Evolutionary conservation across 345 rosid genomes (phyloP).

Genomic region (Lepidium sativum): DNA sequence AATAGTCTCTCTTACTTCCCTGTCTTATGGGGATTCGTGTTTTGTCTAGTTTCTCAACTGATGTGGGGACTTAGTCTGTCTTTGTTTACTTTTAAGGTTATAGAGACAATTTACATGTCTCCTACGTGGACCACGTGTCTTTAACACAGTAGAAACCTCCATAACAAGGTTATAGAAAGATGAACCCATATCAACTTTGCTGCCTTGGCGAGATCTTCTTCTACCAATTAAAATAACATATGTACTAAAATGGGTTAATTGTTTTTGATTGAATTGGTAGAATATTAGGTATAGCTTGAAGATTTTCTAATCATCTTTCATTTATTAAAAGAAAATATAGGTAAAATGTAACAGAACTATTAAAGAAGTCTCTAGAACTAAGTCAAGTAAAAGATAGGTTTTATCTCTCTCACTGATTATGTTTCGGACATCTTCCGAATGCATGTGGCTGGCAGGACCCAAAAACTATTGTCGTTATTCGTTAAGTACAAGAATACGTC

Average conservation of each 20-base stretch:
- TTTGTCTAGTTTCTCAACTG: constrained; percentile 1
- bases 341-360: no score
- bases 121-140: background rate
- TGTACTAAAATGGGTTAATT: background rate
- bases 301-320: no score
- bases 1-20: background rate
- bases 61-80: background rate
- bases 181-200: background rate
- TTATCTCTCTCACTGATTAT: background rate
- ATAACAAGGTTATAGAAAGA: background rate
- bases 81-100: background rate
- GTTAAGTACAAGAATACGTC: background rate
- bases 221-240: background rate
- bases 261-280: background rate
- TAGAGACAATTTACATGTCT: background rate
- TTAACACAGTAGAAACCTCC: background rate
- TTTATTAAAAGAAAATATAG: no score
- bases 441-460: background rate
- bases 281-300: background rate
- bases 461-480: no score
- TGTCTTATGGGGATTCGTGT: constrained; percentile 3
- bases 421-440: background rate
- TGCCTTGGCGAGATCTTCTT: background rate
- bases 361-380: background rate
- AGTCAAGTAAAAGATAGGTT: background rate